Conservation (phyloP, 2,329 filamentous ascomycete genomes). For the Claviceps sp. region DNA sequence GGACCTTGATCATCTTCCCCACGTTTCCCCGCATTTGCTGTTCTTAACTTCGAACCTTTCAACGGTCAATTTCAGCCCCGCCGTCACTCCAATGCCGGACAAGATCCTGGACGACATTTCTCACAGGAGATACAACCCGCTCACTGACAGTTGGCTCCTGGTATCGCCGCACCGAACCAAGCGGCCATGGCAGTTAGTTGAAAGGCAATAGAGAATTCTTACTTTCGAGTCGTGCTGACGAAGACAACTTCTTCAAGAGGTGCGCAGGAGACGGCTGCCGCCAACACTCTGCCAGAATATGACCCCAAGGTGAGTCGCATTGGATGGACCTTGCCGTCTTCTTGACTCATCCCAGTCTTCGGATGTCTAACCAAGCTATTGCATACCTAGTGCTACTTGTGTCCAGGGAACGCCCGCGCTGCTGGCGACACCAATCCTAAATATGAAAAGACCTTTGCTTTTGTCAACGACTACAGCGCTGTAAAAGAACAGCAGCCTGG, state of each 20-base stretch:
- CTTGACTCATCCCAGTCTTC: not conserved
- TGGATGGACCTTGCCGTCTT: not conserved
- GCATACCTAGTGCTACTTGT: constrained; percentile 66
- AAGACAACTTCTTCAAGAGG: constrained; percentile 39
- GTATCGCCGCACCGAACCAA: constrained; percentile 95
- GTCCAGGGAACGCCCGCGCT: constrained; percentile 79
- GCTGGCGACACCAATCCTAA: constrained; percentile 76
- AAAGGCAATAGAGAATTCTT: not conserved
- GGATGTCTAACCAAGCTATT: not conserved
- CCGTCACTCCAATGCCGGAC: constrained; percentile 45
- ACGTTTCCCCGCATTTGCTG: not conserved
- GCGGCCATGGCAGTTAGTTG: constrained; percentile 86
- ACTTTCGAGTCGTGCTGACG: not conserved
- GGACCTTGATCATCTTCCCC: not conserved
- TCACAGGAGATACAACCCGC: constrained; percentile 83
- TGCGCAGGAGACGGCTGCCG: constrained; percentile 60
- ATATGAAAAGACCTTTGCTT: constrained; percentile 80
- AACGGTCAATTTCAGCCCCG: not conserved
- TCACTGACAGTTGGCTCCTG: constrained; percentile 81
- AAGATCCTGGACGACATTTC: constrained; percentile 88
- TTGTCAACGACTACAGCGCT: constrained; percentile 95
- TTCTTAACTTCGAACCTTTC: not conserved
- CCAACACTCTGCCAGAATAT: constrained; percentile 60
- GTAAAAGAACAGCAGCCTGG: constrained; percentile 86
- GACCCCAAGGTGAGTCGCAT: constrained; percentile 50